Percentiles rank a stretch among this genome's conserved stretches.
phyloP scores from a whole-genome alignment of 345 rosid genomes.

The Euphorbia tirucalli region DNA sequence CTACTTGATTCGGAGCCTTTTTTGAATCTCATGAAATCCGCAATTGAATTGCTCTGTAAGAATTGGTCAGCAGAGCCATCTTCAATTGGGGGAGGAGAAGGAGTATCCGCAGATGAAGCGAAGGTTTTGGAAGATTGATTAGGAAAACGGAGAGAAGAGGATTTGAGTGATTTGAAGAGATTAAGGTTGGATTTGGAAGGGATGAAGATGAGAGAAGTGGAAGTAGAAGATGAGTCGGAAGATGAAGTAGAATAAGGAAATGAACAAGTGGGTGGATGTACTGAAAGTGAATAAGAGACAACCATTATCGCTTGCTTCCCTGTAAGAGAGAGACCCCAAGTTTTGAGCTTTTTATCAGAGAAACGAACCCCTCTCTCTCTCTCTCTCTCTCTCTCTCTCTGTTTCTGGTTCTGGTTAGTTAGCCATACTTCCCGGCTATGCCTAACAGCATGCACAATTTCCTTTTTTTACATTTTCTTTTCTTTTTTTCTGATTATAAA shows the following conservation, averaged over 20 bases:
- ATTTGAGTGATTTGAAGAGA: not conserved
- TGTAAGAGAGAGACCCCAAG: not conserved
- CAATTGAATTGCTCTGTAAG: conserved; percentile 55
- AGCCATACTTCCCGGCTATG: conserved; percentile 4
- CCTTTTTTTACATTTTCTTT: not conserved
- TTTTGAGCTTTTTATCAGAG: not conserved
- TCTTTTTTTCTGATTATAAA: no score
- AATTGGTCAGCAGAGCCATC: conserved; percentile 56
- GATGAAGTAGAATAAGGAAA: conserved; percentile 2
- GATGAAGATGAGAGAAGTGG: not conserved
- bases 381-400: not conserved
- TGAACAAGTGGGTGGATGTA: conserved; percentile 6
- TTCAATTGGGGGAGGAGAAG: conserved; percentile 33
- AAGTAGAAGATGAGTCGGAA: not conserved
- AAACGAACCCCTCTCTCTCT: no score
- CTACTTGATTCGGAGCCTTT: conserved; percentile 36
- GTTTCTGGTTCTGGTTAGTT: not conserved
- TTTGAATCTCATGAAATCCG: conserved; percentile 82
- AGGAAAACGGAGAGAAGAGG: not conserved
- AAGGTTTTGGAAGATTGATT: not conserved
- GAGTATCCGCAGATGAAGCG: conserved; percentile 12
- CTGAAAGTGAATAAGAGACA: conserved; percentile 4
- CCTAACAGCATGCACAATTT: not conserved
- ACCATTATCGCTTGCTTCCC: conserved; percentile 17
- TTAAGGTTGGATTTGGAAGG: not conserved